Evolutionary conservation across 495 filamentous ascomycete genomes (phyloP).

Genomic region (Xylaria grammica): DNA sequence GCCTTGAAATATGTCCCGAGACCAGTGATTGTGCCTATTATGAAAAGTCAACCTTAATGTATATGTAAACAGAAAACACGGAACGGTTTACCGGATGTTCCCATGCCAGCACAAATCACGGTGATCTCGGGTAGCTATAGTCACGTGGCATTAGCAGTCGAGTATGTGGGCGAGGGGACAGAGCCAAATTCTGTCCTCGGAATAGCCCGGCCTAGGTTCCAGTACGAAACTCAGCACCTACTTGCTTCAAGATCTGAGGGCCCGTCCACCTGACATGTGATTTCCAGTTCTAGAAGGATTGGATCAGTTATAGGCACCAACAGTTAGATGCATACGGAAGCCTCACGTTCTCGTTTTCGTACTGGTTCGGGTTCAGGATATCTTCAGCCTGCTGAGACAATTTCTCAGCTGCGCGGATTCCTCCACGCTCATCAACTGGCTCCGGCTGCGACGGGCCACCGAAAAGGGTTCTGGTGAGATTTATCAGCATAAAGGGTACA

Average conservation of each 20-base stretch:
- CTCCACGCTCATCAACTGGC: conserved; percentile 57
- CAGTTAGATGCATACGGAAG: not conserved
- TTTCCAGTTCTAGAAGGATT: conserved; percentile 54
- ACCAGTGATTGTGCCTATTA: conserved; percentile 58
- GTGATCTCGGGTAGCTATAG: conserved; percentile 62
- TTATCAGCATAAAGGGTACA: not conserved
- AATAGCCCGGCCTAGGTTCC: too few relatives aligned
- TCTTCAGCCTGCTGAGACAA: conserved; percentile 46
- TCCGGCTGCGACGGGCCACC: conserved; percentile 65
- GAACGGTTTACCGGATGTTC: conserved; percentile 48
- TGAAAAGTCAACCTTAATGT: not conserved
- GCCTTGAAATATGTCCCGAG: conserved; percentile 59
- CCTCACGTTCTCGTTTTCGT: conserved; percentile 57
- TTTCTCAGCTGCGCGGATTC: conserved; percentile 53
- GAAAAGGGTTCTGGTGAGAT: conserved; percentile 49
- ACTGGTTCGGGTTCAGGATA: conserved; percentile 62
- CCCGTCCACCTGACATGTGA: conserved; percentile 67
- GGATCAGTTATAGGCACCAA: conserved; percentile 3
- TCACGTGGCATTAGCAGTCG: conserved; percentile 4
- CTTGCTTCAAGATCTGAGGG: conserved; percentile 54
- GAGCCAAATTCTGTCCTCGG: too few relatives aligned
- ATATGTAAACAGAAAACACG: not conserved
- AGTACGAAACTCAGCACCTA: not conserved
- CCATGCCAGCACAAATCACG: conserved; percentile 63
- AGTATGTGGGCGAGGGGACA: not conserved